phyloP scores from a whole-genome alignment of 192 early-diverging fungal species.

The Podila verticillata region DNA sequence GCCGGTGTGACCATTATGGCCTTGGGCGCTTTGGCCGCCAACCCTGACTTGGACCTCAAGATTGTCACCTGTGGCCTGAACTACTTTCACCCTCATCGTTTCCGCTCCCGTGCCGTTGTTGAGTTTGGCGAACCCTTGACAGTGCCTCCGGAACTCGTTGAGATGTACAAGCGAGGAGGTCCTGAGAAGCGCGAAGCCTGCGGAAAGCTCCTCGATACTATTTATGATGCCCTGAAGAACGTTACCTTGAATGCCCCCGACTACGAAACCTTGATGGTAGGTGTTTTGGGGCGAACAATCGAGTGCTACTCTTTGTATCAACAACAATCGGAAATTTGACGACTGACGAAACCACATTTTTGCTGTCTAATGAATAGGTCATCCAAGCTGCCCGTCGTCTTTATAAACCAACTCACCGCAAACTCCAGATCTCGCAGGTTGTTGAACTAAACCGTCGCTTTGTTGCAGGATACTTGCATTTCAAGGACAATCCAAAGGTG shows the following conservation, averaged over 20 bases:
- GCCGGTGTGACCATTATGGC: constrained; percentile 88
- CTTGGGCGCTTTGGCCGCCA: constrained; percentile 87
- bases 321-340: too few species aligned
- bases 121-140: constrained; percentile 95
- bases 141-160: constrained; percentile 81
- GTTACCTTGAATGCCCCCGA: constrained; percentile 95
- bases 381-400: constrained; percentile 94
- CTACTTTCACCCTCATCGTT: constrained; percentile 96
- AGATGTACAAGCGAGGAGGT: constrained; percentile 86
- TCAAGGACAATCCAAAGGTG: constrained; percentile 85
- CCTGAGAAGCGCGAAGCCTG: constrained; percentile 84
- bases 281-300: too few species aligned
- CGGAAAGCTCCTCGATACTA: constrained; percentile 78
- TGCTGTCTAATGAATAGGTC: constrained; percentile 56
- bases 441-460: constrained; percentile 93
- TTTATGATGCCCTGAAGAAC: constrained; percentile 81
- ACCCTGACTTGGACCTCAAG: constrained; percentile 87
- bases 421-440: constrained; percentile 84
- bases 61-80: constrained; percentile 94
- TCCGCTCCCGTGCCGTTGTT: constrained; percentile 96
- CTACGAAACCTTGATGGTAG: constrained; percentile 91
- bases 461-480: constrained; percentile 82
- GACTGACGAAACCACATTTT: background rate
- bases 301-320: too few species aligned
- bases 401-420: constrained; percentile 88